A percentile compares a stretch with the other conserved stretches of the same genome.
phyloP scores from a whole-genome alignment of 768 basidiomycete species.

The Mrakia frigida region DNA sequence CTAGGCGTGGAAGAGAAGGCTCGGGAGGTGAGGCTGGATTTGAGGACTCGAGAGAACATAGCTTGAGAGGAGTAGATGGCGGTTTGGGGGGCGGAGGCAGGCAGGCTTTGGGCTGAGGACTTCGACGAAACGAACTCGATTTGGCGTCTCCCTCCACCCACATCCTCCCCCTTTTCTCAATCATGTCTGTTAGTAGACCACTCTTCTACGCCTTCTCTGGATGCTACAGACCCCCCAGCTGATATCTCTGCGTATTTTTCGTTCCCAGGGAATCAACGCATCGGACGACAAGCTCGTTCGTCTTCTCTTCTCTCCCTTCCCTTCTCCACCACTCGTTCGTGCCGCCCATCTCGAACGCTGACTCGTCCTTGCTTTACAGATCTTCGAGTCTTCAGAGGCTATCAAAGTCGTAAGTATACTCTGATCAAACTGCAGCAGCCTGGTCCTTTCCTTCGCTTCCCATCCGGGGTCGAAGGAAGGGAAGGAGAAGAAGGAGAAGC shows the following conservation, averaged over 20 bases:
- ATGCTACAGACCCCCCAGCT: not conserved
- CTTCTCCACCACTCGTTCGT: not conserved
- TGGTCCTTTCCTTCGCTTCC: not conserved
- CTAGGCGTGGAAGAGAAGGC: constrained; percentile 5
- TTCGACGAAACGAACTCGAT: not conserved
- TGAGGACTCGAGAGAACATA: not conserved
- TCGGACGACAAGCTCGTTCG: constrained; percentile 31
- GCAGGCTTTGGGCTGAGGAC: not conserved
- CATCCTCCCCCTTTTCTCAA: not conserved
- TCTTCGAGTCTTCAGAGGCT: constrained; percentile 43
- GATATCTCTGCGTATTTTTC: not conserved
- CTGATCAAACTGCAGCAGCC: not conserved
- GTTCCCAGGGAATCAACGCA: constrained; percentile 26
- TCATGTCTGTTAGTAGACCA: constrained; percentile 18
- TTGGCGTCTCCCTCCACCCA: not conserved
- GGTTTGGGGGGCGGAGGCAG: not conserved
- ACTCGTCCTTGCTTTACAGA: not conserved
- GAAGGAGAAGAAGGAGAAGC: not conserved
- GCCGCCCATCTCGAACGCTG: too few relatives aligned
- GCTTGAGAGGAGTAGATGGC: not conserved
- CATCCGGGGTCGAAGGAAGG: not conserved
- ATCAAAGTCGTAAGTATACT: constrained; percentile 36
- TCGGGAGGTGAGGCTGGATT: not conserved
- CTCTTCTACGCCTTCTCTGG: not conserved
- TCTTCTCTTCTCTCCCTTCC: not conserved